Evolutionary conservation across 768 basidiomycete species (phyloP), one percentile per base, ranked within the genome.

Genomic region (Symmetrospora coprosmae): DNA sequence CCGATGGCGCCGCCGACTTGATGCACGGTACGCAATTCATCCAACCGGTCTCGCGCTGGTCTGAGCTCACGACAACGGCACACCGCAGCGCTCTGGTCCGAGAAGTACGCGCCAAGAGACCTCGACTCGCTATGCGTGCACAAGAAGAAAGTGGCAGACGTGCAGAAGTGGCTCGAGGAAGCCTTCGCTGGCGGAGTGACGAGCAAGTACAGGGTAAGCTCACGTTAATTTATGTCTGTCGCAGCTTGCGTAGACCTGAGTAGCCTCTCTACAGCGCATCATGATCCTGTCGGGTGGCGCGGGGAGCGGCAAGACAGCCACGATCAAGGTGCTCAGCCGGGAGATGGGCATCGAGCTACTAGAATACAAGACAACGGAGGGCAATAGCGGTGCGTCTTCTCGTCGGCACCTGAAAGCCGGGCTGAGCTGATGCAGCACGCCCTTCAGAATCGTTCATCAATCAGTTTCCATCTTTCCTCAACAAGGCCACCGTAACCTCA

Each of bases 241-340:
- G 16, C 25, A 13, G 38, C 4, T 8, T 49, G 19, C 31, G 31
- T 8, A 7, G 49, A 11, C 8, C 49, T 25, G 25, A 50, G 21
- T 28, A 7, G 9, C 9, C 8, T 30, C 25, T 30, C 30, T 30
- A 4, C 7, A 96, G 86, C 79, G 89, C 45, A 81, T 99, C 28
- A 78, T 97, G 6, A 80, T 81, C 0, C 73, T 99, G 11, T 85
- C 86, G 2, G 92, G 92, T 1, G 87, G 88, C 0, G 83, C 92
- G 7, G 92, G 92, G 1, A 80, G 82, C 0, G 92, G 81, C 0
- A 99, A 99, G 75, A 94, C 92, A 0, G 79, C 89, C 0, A 87
- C 87, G 0, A 66, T 97, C 2, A 79, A 80, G 27, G 79, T 89
- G 1, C 74, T 99, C 21, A 77, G 86, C 0, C 74, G 73, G 16